Percentiles rank a stretch among this genome's conserved stretches.
Evolutionary conservation across 148 eudicot species (phyloP).

Genomic region (Drosera capensis): DNA sequence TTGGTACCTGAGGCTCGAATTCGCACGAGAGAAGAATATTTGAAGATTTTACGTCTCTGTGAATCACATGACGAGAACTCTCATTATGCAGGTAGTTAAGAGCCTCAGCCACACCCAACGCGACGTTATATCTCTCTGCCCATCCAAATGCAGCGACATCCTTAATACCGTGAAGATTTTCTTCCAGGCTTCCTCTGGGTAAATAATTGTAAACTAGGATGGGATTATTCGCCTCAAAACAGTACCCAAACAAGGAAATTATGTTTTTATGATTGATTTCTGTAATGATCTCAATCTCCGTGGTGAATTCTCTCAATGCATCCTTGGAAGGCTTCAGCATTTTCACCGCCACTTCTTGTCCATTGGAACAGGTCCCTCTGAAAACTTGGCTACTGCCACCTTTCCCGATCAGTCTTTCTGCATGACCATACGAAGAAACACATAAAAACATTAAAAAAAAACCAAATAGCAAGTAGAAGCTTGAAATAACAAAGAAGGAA

Average conservation of each 20-base stretch:
- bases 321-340: constrained; percentile 67
- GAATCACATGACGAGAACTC: constrained; percentile 57
- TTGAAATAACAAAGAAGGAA: neutral
- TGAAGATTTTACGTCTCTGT: constrained; percentile 86
- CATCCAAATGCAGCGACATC: constrained; percentile 40
- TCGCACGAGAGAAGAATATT: constrained; percentile 70
- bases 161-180: constrained; percentile 71
- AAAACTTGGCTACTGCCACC: constrained; percentile 87
- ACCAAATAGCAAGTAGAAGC: neutral
- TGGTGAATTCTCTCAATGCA: constrained; percentile 44
- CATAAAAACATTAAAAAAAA: neutral
- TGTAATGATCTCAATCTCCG: constrained; percentile 77
- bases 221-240: constrained; percentile 49
- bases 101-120: constrained; percentile 88
- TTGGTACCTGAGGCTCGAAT: constrained; percentile 69
- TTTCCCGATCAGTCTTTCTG: constrained; percentile 69
- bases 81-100: constrained; percentile 57
- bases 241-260: constrained; percentile 65
- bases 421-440: neutral
- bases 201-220: constrained; percentile 67
- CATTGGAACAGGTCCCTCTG: constrained; percentile 59
- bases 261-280: constrained; percentile 69
- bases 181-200: constrained; percentile 84
- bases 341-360: constrained; percentile 80
- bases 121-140: constrained; percentile 73